Evolutionary conservation across 805 yeast genomes (phyloP).

Genomic region (Clavispora fructus): DNA sequence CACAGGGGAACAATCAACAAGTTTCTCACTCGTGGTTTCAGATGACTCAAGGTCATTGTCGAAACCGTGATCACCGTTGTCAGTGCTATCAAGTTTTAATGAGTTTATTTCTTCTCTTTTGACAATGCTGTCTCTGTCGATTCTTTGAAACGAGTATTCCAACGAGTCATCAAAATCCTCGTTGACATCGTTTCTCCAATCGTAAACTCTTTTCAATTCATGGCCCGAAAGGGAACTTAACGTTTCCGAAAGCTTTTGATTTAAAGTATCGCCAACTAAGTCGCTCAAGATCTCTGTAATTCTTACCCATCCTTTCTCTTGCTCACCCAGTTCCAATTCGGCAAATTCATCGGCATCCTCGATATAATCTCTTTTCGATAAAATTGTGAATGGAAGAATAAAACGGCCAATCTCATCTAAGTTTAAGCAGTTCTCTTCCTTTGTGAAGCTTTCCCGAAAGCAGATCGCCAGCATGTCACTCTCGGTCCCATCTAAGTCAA

Average conservation of each 20-base stretch:
- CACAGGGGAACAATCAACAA: conserved; percentile 38
- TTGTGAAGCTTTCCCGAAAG: not conserved
- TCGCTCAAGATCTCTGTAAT: not conserved
- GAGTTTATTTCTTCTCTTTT: not conserved
- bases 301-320: not conserved
- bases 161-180: not conserved
- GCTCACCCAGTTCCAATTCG: not conserved
- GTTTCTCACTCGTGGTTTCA: not conserved
- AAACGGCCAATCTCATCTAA: not conserved
- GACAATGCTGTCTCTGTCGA: conserved; percentile 2
- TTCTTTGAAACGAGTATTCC: conserved; percentile 8
- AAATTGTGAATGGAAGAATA: not conserved
- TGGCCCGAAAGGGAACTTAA: not conserved
- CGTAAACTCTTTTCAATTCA: not conserved
- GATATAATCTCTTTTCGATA: not conserved
- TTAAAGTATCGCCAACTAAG: not conserved
- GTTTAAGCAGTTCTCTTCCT: not conserved
- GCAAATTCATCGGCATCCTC: not conserved
- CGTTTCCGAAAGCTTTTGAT: not conserved
- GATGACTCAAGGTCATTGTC: not conserved
- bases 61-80: not conserved
- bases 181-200: not conserved
- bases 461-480: not conserved
- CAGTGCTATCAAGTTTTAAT: not conserved
- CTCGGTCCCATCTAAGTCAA: not conserved